phyloP scores from a whole-genome alignment of 202 grass and related monocot genomes.

The Dendrocalamus latiflorus region DNA sequence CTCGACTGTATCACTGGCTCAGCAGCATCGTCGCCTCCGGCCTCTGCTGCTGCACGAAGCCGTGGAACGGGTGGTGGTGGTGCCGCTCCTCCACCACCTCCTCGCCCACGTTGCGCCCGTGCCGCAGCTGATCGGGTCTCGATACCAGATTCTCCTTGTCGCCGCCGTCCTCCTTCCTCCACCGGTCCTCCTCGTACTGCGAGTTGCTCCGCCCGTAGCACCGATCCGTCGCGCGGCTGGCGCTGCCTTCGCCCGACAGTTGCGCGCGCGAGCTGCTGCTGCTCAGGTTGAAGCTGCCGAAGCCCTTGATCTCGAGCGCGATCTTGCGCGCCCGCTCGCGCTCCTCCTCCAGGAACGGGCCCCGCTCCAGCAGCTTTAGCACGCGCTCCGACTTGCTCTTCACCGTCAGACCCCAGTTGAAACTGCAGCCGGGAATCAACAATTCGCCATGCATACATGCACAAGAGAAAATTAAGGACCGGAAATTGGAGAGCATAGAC shows the following conservation, averaged over 20 bases:
- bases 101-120: background rate
- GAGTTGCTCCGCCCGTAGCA: constrained; percentile 49
- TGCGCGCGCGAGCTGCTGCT: no score
- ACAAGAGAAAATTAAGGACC: background rate
- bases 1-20: constrained; percentile 24
- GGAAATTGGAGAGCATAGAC: no score
- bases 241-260: background rate
- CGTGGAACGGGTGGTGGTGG: constrained; percentile 40
- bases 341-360: constrained; percentile 75
- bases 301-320: constrained; percentile 60
- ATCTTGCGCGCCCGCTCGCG: constrained; percentile 39
- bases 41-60: constrained; percentile 36
- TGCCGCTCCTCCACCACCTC: constrained; percentile 11
- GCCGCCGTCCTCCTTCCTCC: background rate
- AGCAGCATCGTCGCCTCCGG: constrained; percentile 47
- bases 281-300: constrained; percentile 75
- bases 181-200: constrained; percentile 18
- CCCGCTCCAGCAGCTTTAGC: constrained; percentile 71
- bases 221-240: background rate
- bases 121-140: background rate
- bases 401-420: constrained; percentile 77
- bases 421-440: constrained; percentile 22
- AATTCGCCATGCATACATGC: background rate
- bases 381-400: constrained; percentile 72
- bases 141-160: constrained; percentile 52